Evolutionary conservation across 2,329 filamentous ascomycete species (phyloP).

Genomic region (Leptodontidium sp.): DNA sequence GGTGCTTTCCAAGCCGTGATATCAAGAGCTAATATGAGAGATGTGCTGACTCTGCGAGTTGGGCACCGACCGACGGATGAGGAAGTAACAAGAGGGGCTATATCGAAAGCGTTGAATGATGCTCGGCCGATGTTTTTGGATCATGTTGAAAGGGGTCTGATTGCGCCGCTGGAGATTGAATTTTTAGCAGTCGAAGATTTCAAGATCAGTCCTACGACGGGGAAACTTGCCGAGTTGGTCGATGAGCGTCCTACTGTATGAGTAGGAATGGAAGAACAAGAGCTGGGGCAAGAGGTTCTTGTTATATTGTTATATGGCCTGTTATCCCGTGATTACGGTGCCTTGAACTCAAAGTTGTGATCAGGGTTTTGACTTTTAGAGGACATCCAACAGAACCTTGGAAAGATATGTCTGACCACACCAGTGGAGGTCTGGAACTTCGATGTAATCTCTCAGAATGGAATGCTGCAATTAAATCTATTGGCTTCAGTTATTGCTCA

Average conservation of each 20-base stretch:
- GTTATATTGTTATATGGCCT: conserved; percentile 1
- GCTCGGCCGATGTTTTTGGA: conserved; percentile 3
- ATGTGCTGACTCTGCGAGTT: conserved; percentile 14
- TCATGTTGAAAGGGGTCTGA: conserved; percentile 6
- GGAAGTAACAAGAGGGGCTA: not conserved
- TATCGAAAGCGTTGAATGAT: not conserved
- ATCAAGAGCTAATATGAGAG: conserved; percentile 11
- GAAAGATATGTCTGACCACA: not conserved
- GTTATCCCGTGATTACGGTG: not conserved
- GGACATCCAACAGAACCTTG: not conserved
- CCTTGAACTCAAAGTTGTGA: not conserved
- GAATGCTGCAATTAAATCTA: not conserved
- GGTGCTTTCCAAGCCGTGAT: conserved; percentile 16
- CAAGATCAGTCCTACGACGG: conserved; percentile 13
- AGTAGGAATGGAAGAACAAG: not conserved
- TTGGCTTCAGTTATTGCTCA: not conserved
- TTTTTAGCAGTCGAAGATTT: conserved; percentile 9
- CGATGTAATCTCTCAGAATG: not conserved
- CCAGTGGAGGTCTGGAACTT: not conserved
- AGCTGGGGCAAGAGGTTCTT: not conserved
- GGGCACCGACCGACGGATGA: not conserved
- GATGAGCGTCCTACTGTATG: conserved; percentile 16
- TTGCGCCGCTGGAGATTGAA: conserved; percentile 11
- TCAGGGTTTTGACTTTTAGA: not conserved
- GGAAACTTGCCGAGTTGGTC: conserved; percentile 12